Base-by-base conservation (phyloP, 176 grass and related monocot genomes). In the Lolium perenne region DNA sequence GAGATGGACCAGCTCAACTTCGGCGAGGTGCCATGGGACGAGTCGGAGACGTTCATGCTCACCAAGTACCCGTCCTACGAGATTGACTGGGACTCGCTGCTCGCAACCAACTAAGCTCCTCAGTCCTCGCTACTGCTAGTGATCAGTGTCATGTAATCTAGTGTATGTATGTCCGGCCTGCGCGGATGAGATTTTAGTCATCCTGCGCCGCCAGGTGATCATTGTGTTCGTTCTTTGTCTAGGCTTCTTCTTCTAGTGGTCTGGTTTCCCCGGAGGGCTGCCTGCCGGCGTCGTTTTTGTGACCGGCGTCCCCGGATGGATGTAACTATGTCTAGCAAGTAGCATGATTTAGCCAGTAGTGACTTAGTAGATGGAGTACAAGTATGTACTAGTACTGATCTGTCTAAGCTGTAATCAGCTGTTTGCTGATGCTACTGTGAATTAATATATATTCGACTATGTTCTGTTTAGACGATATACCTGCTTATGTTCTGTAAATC, bases 11-110 rank as follows among this genome's bases (percentile, higher is more conserved):
- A 77, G 82, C 86, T 91, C 16, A 17, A 91, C 20, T 88, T 91
- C 86, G 60, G 66, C 60, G 90, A 91, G 82, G 86, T 43, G 53
- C 86, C 90, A 38, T 91, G 90, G 90, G 91, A 92, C 48, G 91
- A 92, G 77, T 77, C 84, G 7, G 90, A 84, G 82, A 77, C 71
- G 46, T 85, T 88, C 72, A 78, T 64, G 54, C 63, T 91, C 59
- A 77, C 3, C 61, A 91, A 88, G 86, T 88, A 88, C 43, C 90
- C 86, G 23, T 91, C 90, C 11, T 88, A 80, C 70, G 90, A 91
- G 86, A 91, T 88, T 61, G 90, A 91, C 55, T 88, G 85, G 89
- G 89, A 91, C 23, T 76, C 82, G 8, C 86, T 91, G n/a, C 90
- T 91, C 61, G 77, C 87, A 32, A 54, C 80, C 74, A 82, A 51